Evolutionary conservation across 805 yeast species (phyloP), one percentile per base, ranked within the genome.

Genomic region (Candida dajiaensis): DNA sequence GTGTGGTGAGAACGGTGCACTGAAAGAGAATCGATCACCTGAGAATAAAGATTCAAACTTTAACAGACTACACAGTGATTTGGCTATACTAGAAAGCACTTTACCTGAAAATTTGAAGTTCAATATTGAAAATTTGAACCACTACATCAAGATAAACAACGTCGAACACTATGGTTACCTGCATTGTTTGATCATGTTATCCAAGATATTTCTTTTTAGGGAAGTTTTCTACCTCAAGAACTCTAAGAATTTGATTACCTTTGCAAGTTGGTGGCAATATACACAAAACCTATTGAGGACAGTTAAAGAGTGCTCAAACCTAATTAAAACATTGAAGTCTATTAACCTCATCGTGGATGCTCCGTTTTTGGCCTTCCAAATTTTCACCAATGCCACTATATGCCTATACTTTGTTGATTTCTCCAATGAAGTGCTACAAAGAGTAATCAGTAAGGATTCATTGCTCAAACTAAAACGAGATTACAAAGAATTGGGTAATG

Each of bases 331-430:
- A 2, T 48, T 67, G 20, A 50, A 59, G 15, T 56, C 60, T 1
- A 51, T 56, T 11, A 58, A 62, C 45, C 45, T 56, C 43, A 65
- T 68, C 66, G 68, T 68, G 10, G 59, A 65, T 38, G 70, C 72
- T 5, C 72, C 72, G 15, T 66, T 67, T 46, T 64, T 70, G 8
- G 68, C 69, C 2, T 66, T 68, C 47, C 65, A 68, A 45, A 61
- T 67, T 8, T 68, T 66, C 53, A 66, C 71, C 15, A 55, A 61
- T 22, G 65, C 69, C 2, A 65, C 64, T 11, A 67, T 69, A 1
- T 54, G 66, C 20, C 53, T 66, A 19, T 68, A 64, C 40, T 54
- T 68, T 41, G 53, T 62, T 35, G 58, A 63, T 0, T 66, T 64
- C 47, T 67, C 71, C 3, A 41, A 47, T 40, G 60, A 58, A 28